Conservation (phyloP, 352 stramenopile genomes). For the Phytophthora uliginosa region DNA sequence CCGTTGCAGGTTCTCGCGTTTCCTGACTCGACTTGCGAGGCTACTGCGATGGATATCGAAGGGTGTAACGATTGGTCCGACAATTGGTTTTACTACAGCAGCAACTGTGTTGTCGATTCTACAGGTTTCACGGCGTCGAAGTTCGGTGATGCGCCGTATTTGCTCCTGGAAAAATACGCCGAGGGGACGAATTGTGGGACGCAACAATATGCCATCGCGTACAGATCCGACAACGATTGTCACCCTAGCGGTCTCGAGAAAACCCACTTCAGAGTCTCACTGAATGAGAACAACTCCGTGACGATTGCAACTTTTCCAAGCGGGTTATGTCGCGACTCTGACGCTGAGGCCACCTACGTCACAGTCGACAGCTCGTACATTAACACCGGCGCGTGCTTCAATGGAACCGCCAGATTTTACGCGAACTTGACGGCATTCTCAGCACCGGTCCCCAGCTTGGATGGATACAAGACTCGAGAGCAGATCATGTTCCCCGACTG, state of each 20-base stretch:
- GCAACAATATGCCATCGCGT: background rate
- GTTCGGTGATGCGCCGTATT: background rate
- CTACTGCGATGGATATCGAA: background rate
- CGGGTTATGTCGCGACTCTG: background rate
- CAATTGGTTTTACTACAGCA: background rate
- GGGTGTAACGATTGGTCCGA: background rate
- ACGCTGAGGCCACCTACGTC: background rate
- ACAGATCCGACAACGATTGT: background rate
- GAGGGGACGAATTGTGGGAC: background rate
- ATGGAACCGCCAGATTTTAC: background rate
- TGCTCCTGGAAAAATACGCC: background rate
- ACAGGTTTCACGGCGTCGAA: background rate
- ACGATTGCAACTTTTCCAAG: background rate
- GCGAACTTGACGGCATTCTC: background rate
- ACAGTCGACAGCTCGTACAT: background rate
- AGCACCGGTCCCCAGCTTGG: conserved; percentile 9
- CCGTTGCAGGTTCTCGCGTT: background rate
- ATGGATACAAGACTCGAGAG: conserved; percentile 21
- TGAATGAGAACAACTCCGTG: background rate
- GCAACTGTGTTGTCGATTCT: background rate
- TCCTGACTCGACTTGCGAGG: background rate
- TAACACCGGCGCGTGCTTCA: background rate
- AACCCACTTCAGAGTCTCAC: background rate
- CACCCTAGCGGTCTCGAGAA: background rate
- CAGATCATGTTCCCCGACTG: conserved; percentile 9